Conservation (phyloP, 106 monocot genomes). For the Dioscorea dumetorum region DNA sequence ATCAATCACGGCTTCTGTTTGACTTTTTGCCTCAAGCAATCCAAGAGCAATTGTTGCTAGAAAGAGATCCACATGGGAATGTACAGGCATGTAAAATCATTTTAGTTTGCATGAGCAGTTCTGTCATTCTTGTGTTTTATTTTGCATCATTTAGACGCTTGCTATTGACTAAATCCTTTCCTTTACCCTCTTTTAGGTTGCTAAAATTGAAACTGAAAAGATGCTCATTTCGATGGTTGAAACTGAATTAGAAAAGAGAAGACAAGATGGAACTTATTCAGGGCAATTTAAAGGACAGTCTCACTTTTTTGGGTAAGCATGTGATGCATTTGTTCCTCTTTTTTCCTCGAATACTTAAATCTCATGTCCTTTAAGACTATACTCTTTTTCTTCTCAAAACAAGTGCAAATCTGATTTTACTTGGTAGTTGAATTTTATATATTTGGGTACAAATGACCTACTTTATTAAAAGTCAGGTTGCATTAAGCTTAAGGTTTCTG, state of each 20-base stretch:
- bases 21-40: constrained; percentile 87
- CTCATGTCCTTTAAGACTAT: not conserved
- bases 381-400: not conserved
- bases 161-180: too few relatives aligned
- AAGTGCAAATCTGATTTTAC: too few relatives aligned
- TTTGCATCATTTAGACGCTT: too few relatives aligned
- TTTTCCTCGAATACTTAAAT: not conserved
- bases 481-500: too few relatives aligned
- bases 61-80: constrained; percentile 98
- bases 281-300: constrained; percentile 83
- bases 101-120: not conserved
- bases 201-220: constrained; percentile 96
- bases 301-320: constrained; percentile 77
- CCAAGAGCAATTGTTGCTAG: constrained; percentile 85
- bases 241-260: constrained; percentile 84
- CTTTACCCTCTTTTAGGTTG: constrained; percentile 49
- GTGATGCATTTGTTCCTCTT: not conserved
- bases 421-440: too few relatives aligned
- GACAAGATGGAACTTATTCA: constrained; percentile 46
- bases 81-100: constrained; percentile 50
- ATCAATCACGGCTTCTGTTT: constrained; percentile 62
- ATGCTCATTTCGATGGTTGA: constrained; percentile 94
- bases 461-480: too few relatives aligned
- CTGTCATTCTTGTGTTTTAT: too few relatives aligned
- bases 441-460: too few relatives aligned